phyloP scores from a whole-genome alignment of 108 stramenopile genomes.

The Schizochytrium sp. region DNA sequence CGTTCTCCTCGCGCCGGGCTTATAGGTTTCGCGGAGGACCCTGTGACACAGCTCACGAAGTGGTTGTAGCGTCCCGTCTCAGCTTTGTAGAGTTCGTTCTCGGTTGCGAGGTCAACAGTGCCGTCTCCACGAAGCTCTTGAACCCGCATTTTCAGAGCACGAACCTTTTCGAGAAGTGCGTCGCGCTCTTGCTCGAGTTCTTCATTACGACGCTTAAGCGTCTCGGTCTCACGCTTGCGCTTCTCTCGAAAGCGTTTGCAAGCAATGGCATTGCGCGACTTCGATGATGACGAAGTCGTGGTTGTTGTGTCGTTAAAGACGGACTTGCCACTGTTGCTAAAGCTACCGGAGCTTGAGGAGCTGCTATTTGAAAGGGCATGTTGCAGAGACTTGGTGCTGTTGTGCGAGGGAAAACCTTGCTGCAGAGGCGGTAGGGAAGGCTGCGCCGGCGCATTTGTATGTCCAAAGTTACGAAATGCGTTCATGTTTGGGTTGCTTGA shows the following conservation, averaged over 20 bases:
- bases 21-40: background rate
- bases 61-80: slow-evolving; percentile 27
- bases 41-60: background rate
- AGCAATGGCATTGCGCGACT: slow-evolving; percentile 45
- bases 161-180: background rate
- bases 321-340: too few relatives aligned
- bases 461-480: too few relatives aligned
- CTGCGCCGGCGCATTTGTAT: too few relatives aligned
- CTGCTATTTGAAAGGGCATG: too few relatives aligned
- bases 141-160: background rate
- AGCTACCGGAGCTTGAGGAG: too few relatives aligned
- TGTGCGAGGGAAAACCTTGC: too few relatives aligned
- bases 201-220: background rate
- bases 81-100: slow-evolving; percentile 29
- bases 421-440: too few relatives aligned
- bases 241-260: slow-evolving; percentile 46
- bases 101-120: slow-evolving; percentile 29
- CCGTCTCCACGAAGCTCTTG: background rate
- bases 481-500: too few relatives aligned
- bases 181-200: slow-evolving; percentile 16
- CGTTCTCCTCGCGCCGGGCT: background rate
- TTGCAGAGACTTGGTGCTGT: too few relatives aligned
- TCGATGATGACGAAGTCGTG: background rate
- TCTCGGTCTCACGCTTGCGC: slow-evolving; percentile 8
- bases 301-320: too few relatives aligned